Evolutionary conservation across 1,139 yeast genomes (phyloP).

Genomic region (Pneumocystis sp.): DNA sequence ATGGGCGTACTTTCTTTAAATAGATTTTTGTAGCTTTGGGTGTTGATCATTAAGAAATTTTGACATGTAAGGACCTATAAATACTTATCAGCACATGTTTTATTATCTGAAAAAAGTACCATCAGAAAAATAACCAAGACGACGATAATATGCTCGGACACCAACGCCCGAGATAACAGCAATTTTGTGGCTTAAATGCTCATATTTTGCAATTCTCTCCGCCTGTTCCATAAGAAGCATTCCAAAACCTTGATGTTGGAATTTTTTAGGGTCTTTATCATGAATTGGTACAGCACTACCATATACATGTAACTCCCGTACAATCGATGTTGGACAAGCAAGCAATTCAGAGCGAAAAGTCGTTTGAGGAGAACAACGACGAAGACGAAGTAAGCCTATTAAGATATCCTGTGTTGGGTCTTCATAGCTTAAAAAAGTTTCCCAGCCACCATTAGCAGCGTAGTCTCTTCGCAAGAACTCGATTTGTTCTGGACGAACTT

Average conservation of each 20-base stretch:
- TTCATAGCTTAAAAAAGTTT: slow-evolving; percentile 86
- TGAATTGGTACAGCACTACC: slow-evolving; percentile 96
- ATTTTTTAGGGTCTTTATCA: slow-evolving; percentile 93
- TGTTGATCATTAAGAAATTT: not conserved
- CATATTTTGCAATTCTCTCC: slow-evolving; percentile 85
- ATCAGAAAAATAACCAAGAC: slow-evolving; percentile 77
- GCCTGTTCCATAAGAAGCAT: slow-evolving; percentile 97
- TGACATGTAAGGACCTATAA: slow-evolving; percentile 1
- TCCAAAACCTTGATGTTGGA: slow-evolving; percentile 98
- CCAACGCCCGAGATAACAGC: slow-evolving; percentile 97
- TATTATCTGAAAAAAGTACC: slow-evolving; percentile 73
- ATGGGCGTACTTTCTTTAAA: no score
- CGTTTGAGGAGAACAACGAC: slow-evolving; percentile 78
- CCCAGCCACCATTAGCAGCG: slow-evolving; percentile 98
- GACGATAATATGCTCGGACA: slow-evolving; percentile 86
- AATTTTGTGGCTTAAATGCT: slow-evolving; percentile 81
- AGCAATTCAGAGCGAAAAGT: slow-evolving; percentile 84
- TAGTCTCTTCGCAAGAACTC: slow-evolving; percentile 91
- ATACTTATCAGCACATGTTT: slow-evolving; percentile 29
- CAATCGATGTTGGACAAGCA: slow-evolving; percentile 74
- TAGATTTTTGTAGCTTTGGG: no score
- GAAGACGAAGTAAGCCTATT: slow-evolving; percentile 73
- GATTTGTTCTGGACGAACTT: slow-evolving; percentile 93
- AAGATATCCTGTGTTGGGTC: slow-evolving; percentile 94
- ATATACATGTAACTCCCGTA: slow-evolving; percentile 89